Evolutionary conservation across 129 eudicot genomes (phyloP).

Genomic region (Pittosporum tobira): DNA sequence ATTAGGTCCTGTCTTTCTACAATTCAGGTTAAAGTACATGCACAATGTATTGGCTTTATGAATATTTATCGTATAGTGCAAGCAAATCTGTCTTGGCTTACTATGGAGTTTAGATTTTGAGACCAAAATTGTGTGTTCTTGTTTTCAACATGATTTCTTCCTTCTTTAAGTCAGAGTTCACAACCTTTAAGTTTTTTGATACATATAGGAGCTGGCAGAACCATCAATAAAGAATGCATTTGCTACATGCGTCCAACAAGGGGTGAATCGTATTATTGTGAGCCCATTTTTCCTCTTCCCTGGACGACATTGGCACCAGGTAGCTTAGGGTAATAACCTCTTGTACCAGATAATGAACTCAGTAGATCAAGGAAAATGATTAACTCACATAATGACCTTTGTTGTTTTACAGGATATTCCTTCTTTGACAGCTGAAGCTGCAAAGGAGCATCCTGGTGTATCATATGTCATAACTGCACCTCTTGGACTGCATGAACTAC

Average conservation of each 20-base stretch:
- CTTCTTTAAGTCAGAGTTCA: not conserved
- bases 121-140: not conserved
- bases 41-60: no score
- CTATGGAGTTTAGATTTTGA: not conserved
- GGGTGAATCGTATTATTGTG: slow-evolving; percentile 74
- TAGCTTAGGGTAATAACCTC: slow-evolving; percentile 14
- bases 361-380: not conserved
- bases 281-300: slow-evolving; percentile 97
- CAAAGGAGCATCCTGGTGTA: slow-evolving; percentile 72
- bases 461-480: slow-evolving; percentile 79
- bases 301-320: slow-evolving; percentile 98
- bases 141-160: not conserved
- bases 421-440: slow-evolving; percentile 86
- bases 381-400: slow-evolving; percentile 1
- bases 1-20: no score
- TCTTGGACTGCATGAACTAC: slow-evolving; percentile 75
- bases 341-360: slow-evolving; percentile 1
- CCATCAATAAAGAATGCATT: slow-evolving; percentile 86
- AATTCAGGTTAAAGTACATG: no score
- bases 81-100: not conserved
- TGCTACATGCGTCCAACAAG: slow-evolving; percentile 62
- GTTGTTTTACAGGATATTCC: slow-evolving; percentile 63
- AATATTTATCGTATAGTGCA: not conserved
- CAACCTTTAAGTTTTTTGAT: slow-evolving; percentile 2
- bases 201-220: slow-evolving; percentile 68